phyloP scores from a whole-genome alignment of 2,329 filamentous ascomycete species.

The Monosporascus sp. region DNA sequence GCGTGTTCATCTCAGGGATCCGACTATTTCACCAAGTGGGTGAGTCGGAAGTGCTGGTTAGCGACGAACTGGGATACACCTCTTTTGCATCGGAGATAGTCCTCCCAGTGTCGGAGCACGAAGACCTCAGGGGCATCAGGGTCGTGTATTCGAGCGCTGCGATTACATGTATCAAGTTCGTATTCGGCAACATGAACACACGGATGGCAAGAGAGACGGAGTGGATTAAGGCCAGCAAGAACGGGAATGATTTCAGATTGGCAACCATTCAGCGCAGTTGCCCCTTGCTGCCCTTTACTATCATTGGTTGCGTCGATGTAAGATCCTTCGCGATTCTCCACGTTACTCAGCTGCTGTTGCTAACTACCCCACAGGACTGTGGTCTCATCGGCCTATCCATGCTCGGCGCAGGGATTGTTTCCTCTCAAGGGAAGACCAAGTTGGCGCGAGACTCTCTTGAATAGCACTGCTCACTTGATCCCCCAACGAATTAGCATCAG shows the following conservation, averaged over 20 bases:
- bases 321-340: not conserved
- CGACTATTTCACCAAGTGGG: not conserved
- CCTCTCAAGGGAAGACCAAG: not conserved
- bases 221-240: not conserved
- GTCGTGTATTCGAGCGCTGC: not conserved
- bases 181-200: not conserved
- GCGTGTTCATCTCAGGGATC: not conserved
- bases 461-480: not conserved
- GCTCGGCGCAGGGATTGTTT: not conserved
- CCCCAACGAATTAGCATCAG: not conserved
- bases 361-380: slow-evolving; percentile 1
- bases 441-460: not conserved
- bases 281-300: not conserved
- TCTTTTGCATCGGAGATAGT: not conserved
- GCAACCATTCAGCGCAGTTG: not conserved
- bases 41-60: not conserved
- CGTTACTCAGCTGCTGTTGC: not conserved
- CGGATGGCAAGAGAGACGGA: not conserved
- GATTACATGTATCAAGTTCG: not conserved
- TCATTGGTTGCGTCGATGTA: slow-evolving; percentile 2
- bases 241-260: not conserved
- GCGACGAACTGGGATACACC: not conserved
- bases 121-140: not conserved
- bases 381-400: slow-evolving; percentile 2
- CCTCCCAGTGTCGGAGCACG: not conserved